A percentile compares a stretch with the other conserved stretches of the same genome.
Evolutionary conservation across 75 land plant genomes (phyloP).

Genomic region (Pinus tabuliformis): DNA sequence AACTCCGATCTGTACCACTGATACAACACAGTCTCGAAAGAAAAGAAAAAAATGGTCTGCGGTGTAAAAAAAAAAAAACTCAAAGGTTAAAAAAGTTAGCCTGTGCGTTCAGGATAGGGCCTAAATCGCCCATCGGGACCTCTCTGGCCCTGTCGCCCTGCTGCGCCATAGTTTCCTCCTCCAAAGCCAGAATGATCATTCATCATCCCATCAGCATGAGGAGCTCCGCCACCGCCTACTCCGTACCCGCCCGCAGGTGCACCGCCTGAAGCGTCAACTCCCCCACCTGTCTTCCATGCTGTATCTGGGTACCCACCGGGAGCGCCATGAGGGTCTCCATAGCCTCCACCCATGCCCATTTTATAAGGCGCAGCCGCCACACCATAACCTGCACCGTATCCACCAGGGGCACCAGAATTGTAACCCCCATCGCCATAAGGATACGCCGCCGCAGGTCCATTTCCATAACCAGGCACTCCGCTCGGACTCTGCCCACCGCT

Average conservation of each 20-base stretch:
- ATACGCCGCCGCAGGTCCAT: slow-evolving; percentile 8
- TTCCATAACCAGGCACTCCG: neutral
- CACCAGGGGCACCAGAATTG: slow-evolving; percentile 7
- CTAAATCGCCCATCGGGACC: slow-evolving; percentile 16
- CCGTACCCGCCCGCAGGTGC: neutral
- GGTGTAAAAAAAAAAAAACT: neutral
- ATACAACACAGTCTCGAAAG: neutral
- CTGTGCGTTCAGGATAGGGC: slow-evolving; percentile 17
- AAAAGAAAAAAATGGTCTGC: neutral
- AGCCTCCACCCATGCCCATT: neutral
- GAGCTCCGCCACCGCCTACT: neutral
- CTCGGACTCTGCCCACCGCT: slow-evolving; percentile 8
- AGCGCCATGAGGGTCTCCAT: neutral
- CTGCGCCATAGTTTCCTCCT: slow-evolving; percentile 1
- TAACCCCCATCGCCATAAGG: slow-evolving; percentile 11
- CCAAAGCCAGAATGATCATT: neutral
- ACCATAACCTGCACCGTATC: slow-evolving; percentile 7
- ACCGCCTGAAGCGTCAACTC: neutral
- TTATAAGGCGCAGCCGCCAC: neutral
- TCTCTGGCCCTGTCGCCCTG: slow-evolving; percentile 12
- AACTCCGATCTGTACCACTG: neutral
- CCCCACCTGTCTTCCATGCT: neutral
- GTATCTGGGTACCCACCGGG: neutral
- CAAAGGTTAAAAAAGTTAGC: neutral
- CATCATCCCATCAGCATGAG: neutral